Percentiles rank a stretch among this genome's conserved stretches.
phyloP scores from a whole-genome alignment of 176 grass and related monocot genomes.

The Aegilops tauschii region DNA sequence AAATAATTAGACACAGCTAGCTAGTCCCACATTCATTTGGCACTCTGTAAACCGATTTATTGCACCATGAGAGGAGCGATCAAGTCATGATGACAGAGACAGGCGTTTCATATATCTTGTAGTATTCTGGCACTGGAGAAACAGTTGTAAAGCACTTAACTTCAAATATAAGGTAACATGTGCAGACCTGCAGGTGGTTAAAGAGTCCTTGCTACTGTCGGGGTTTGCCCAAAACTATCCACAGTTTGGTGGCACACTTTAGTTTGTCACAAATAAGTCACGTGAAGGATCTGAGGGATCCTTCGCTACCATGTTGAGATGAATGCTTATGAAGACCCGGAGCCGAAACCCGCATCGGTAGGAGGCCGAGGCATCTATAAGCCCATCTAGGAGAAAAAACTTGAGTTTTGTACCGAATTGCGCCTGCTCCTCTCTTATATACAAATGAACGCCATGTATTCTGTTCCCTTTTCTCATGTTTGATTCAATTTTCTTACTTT shows the following conservation, averaged over 20 bases:
- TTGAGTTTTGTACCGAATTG: background rate
- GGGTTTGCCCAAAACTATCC: conserved; percentile 26
- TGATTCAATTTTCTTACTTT: background rate
- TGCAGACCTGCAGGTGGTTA: background rate
- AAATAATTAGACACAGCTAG: no score
- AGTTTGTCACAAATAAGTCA: conserved; percentile 33
- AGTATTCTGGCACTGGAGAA: conserved; percentile 9
- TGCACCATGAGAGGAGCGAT: no score
- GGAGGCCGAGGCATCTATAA: conserved; percentile 8
- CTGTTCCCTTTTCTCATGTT: background rate
- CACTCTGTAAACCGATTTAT: no score
- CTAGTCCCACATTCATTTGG: no score
- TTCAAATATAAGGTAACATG: background rate
- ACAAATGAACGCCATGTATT: background rate
- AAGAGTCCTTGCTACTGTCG: conserved; percentile 16
- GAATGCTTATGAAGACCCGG: conserved; percentile 24
- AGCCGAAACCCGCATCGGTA: background rate
- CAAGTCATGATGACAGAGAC: no score
- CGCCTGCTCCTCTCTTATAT: background rate
- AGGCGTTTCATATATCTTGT: background rate
- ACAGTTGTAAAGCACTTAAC: conserved; percentile 13
- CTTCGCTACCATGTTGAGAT: conserved; percentile 30
- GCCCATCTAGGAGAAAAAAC: background rate
- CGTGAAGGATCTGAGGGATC: conserved; percentile 27
- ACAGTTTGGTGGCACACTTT: conserved; percentile 19